Evolutionary conservation across 805 yeast genomes (phyloP), one percentile per base, ranked within the genome.

Genomic region (Cyberlindnera xishuangbannaensis): DNA sequence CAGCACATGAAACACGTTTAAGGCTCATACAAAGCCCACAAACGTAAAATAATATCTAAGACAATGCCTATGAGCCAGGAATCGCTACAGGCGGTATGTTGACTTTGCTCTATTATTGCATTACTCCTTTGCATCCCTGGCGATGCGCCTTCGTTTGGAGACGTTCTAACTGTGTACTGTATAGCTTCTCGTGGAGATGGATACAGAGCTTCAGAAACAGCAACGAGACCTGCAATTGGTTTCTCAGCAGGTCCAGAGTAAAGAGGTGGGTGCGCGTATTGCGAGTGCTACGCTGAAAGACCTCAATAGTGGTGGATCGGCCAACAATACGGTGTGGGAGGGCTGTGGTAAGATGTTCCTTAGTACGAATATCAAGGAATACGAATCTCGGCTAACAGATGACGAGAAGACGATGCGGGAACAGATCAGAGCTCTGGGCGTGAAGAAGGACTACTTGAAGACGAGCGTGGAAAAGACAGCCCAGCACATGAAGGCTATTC

Each of bases 271-370:
- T 9, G 27, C 27, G 19, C 29, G 27, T 15, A 31, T 28, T 13
- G 39, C 36, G 11, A 20, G 30, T 10, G 35, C 73, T 27, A 80
- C 94, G 7, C 58, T 67, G 21, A 52, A 66, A 21, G 83, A 81
- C 44, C 62, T 86, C 31, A 48, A 45, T 30, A 51, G 47, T 17
- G 44, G 40, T 18, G 59, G 69, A 11, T 39, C 44, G 2, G 66
- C 62, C 8, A 62, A 62, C 15, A 69, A 72, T 8, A 53, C 52
- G 7, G 88, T 87, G 5, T 87, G 95, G 92, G 75, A 83, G 52
- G 84, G 94, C 5, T 73, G 84, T 22, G 97, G 97, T 18, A 82
- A 81, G 57, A 73, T 85, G 19, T 83, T 81, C 53, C 59, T 81
- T 8, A 28, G 51, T 15, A 66, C 66, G 5, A 64, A 65, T 18